Percentiles rank a stretch among this genome's conserved stretches.
These are phyloP conservation scores for Kwoniella newhampshirensis DNA, from an alignment of 768 basidiomycete genomes.

Conservation along the genomic window DNA sequence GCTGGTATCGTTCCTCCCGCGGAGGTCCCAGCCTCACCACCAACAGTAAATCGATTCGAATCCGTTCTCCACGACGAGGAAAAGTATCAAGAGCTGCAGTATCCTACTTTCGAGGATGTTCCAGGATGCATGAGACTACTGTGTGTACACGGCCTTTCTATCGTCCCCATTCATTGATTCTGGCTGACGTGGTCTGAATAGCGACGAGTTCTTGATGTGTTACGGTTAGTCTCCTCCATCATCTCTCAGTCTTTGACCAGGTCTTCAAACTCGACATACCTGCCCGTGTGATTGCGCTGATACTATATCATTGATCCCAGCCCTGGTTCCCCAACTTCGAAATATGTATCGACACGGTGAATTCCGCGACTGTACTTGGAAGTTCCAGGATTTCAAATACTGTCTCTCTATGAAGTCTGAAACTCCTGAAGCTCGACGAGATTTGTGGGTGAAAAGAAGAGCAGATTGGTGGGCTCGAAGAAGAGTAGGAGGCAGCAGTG, in stretches of 20 bases:
- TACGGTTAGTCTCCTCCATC: slow-evolving; percentile 47
- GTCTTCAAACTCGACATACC: neutral
- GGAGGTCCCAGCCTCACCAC: neutral
- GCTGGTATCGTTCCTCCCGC: neutral
- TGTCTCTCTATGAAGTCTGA: slow-evolving; percentile 80
- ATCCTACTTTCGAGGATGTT: slow-evolving; percentile 75
- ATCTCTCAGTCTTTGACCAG: too few species aligned
- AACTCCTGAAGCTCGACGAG: slow-evolving; percentile 71
- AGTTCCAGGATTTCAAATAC: slow-evolving; percentile 91
- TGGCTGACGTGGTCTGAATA: slow-evolving; percentile 58
- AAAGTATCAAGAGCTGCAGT: slow-evolving; percentile 46
- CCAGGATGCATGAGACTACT: slow-evolving; percentile 73
- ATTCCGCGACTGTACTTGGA: slow-evolving; percentile 67
- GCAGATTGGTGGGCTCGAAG: slow-evolving; percentile 94
- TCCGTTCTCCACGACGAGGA: slow-evolving; percentile 43
- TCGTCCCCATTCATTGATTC: neutral
- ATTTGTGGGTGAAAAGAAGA: slow-evolving; percentile 78
- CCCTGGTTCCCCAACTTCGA: slow-evolving; percentile 73
- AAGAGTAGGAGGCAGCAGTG: slow-evolving; percentile 75
- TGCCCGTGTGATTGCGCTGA: neutral
- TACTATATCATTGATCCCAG: slow-evolving; percentile 58
- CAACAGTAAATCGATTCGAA: slow-evolving; percentile 35
- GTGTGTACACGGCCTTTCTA: slow-evolving; percentile 46
- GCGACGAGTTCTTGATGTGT: slow-evolving; percentile 55
- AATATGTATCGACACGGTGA: slow-evolving; percentile 83